phyloP scores from a whole-genome alignment of 176 grass and related monocot species.

The Ensete glaucum region DNA sequence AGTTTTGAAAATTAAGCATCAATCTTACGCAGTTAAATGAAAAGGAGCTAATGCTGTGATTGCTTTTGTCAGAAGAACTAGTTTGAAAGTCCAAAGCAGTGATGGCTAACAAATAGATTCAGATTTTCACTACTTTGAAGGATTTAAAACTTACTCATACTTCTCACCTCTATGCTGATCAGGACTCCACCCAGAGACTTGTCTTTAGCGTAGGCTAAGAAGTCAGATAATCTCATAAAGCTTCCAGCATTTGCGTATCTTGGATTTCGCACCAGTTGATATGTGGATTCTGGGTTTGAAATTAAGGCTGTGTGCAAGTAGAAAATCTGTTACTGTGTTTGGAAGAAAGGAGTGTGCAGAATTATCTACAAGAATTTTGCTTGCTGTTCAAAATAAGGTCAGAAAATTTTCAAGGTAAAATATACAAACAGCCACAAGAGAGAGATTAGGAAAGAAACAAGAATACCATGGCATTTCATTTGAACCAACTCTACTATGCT shows the following conservation, averaged over 20 bases:
- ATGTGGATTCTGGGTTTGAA: slow-evolving; percentile 33
- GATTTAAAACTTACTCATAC: not conserved
- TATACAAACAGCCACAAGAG: too few relatives aligned
- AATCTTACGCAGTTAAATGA: not conserved
- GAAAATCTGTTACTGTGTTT: slow-evolving; percentile 3
- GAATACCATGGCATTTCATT: too few relatives aligned
- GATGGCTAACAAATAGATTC: not conserved
- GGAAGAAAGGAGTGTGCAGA: not conserved
- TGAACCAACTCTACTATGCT: not conserved
- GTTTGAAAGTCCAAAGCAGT: too few relatives aligned
- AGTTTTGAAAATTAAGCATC: not conserved
- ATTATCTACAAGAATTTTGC: not conserved
- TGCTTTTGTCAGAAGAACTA: too few relatives aligned
- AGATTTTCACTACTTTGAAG: not conserved
- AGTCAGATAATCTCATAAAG: slow-evolving; percentile 78
- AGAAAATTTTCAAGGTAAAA: too few relatives aligned
- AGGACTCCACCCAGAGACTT: slow-evolving; percentile 66
- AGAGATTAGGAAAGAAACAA: too few relatives aligned
- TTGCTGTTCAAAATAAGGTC: not conserved
- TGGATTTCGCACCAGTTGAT: slow-evolving; percentile 52
- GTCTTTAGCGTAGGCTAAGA: slow-evolving; percentile 60
- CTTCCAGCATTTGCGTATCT: slow-evolving; percentile 56
- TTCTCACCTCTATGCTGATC: slow-evolving; percentile 80
- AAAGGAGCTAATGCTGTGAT: not conserved
- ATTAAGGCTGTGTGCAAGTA: slow-evolving; percentile 44